These are phyloP conservation scores for Schizophyllum commune DNA, from an alignment of 1,284 basidiomycete genomes.

Conservation along the genomic window DNA sequence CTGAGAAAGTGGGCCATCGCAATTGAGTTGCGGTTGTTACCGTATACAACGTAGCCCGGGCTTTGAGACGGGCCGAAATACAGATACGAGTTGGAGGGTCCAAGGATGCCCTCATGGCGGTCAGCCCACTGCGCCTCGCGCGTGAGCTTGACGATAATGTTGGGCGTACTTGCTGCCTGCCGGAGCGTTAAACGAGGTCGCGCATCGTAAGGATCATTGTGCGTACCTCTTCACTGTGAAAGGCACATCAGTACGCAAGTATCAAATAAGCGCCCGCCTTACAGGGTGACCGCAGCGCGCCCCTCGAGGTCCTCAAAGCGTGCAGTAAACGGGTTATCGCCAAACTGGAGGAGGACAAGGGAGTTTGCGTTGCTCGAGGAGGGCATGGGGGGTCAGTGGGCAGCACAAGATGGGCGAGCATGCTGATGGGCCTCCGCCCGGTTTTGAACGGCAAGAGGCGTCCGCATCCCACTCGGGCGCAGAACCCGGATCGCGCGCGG, in stretches of 20 bases:
- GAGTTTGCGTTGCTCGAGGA: conserved; percentile 6
- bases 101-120: conserved; percentile 59
- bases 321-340: conserved; percentile 50
- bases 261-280: conserved; percentile 20
- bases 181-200: conserved; percentile 4
- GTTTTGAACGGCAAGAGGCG: background rate
- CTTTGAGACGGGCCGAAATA: conserved; percentile 50
- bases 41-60: conserved; percentile 60
- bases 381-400: background rate
- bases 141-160: conserved; percentile 51
- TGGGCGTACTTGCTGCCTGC: conserved; percentile 47
- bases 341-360: conserved; percentile 55
- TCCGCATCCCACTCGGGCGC: background rate
- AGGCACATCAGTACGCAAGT: conserved; percentile 5
- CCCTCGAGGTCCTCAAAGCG: conserved; percentile 56
- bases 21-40: conserved; percentile 45
- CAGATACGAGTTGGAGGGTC: conserved; percentile 60
- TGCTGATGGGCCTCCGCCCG: background rate
- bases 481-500: background rate
- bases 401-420: background rate
- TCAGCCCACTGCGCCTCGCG: conserved; percentile 59
- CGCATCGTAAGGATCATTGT: conserved; percentile 2
- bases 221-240: conserved; percentile 4
- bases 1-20: conserved; percentile 50
- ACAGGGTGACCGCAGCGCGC: conserved; percentile 60